Evolutionary conservation across 441 rosid genomes (phyloP).

Genomic region (Sinapis alba): DNA sequence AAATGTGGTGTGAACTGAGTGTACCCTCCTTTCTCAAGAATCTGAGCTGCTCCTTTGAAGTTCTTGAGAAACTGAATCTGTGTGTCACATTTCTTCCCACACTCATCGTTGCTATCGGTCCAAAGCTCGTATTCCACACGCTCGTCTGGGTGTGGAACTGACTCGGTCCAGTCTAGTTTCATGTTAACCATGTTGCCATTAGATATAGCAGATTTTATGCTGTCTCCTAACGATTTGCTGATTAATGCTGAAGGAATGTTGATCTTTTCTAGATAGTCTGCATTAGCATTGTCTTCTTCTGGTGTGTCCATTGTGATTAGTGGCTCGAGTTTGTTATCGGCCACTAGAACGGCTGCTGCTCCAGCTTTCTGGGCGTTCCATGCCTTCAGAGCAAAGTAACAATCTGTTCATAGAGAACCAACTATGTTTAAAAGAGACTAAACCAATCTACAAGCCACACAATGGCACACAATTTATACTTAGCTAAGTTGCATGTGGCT

Average conservation of each 20-base stretch:
- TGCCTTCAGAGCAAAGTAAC: slow-evolving; percentile 8
- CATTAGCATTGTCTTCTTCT: slow-evolving; percentile 7
- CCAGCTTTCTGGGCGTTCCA: slow-evolving; percentile 15
- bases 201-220: slow-evolving; percentile 8
- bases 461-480: neutral
- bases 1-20: slow-evolving; percentile 16
- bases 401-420: slow-evolving; percentile 8
- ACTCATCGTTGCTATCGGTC: slow-evolving; percentile 16
- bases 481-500: no score
- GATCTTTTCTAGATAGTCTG: slow-evolving; percentile 2
- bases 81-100: slow-evolving; percentile 6
- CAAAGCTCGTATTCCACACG: slow-evolving; percentile 16
- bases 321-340: slow-evolving; percentile 12
- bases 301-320: slow-evolving; percentile 19
- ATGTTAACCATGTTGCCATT: slow-evolving; percentile 9
- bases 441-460: neutral
- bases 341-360: slow-evolving; percentile 10
- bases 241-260: slow-evolving; percentile 10
- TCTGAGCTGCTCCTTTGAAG: slow-evolving; percentile 22
- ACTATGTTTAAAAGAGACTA: neutral
- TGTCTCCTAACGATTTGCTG: slow-evolving; percentile 9
- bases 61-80: slow-evolving; percentile 12
- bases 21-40: slow-evolving; percentile 16
- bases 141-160: slow-evolving; percentile 18
- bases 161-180: slow-evolving; percentile 20